Evolutionary conservation across 2,329 filamentous ascomycete species (phyloP).

Genomic region (Fusarium albosuccineum): DNA sequence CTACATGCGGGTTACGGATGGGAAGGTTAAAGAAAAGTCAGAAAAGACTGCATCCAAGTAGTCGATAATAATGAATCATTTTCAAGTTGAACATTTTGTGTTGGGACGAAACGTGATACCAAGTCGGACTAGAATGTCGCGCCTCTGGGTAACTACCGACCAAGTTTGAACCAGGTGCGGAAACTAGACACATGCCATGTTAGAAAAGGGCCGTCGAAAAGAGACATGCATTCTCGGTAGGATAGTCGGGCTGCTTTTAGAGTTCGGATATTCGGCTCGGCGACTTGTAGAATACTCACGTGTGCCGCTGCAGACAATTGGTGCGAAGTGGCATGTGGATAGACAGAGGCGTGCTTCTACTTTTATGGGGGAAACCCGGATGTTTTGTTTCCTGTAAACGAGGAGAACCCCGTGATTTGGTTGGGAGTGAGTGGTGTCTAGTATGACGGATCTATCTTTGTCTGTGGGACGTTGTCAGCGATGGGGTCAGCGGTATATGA

Average conservation of each 20-base stretch:
- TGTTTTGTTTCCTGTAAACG: too few species aligned
- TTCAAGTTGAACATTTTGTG: slow-evolving; percentile 28
- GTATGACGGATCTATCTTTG: too few species aligned
- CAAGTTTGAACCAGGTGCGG: neutral
- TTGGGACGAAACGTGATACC: neutral
- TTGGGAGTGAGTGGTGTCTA: too few species aligned
- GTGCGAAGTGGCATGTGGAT: too few species aligned
- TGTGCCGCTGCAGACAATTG: too few species aligned
- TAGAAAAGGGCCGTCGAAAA: slow-evolving; percentile 1
- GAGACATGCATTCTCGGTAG: neutral
- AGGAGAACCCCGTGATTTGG: too few species aligned
- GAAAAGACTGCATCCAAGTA: slow-evolving; percentile 43
- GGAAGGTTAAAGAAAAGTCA: slow-evolving; percentile 48
- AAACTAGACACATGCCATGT: neutral
- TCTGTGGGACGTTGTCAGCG: too few species aligned
- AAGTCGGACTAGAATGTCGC: too few species aligned
- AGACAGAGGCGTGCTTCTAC: too few species aligned
- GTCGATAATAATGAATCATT: slow-evolving; percentile 43
- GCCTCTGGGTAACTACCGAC: neutral
- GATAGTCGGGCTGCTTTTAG: neutral
- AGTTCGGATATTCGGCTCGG: neutral
- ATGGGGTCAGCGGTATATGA: too few species aligned
- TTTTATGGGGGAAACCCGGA: too few species aligned
- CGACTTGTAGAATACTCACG: neutral
- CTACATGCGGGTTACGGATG: slow-evolving; percentile 36